Base-by-base conservation (phyloP, 257 asterid species). In the Salvia hispanica region DNA sequence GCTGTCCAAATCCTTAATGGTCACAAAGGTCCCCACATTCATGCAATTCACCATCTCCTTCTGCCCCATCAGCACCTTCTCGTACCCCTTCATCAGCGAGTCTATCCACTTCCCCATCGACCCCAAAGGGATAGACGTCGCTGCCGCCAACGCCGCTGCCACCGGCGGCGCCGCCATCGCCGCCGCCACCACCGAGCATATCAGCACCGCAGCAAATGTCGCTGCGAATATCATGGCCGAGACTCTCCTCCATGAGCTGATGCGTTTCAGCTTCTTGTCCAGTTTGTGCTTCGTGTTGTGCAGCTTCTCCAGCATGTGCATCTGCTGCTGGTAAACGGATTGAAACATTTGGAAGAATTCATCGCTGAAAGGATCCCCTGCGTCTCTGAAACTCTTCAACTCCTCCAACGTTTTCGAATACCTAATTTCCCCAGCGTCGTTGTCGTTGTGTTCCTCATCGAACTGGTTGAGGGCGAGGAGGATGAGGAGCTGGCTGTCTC, bases 151-250 rank as follows among this genome's bases (percentile, higher is more conserved):
- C 4, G 91, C 95, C 0, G 88, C 81, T 31, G 82, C 87, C 18
- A 84, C 85, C 0, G 95, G 91, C 2, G 95, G 95, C 1, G 89
- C 95, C 2, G 95, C 81, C 79, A 88, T 66, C 6, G 93, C 95
- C 2, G 95, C 93, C 9, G 90, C 93, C 80, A 88, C 89, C 61
- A 85, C 86, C 0, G 95, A 84, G 80, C 95, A 85, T 9, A 88
- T 82, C 67, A 88, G 48, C 6, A 83, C 91, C 0, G 89, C 82
- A 0, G 84, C 93, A 31, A 86, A 88, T 1, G 91, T 75, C 11
- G 85, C 78, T 0, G 82, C 90, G 33, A 86, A 84, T 3, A 85
- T 94, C 3, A 91, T 68, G 55, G 80, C 68, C 0, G 96, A 90
- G 3, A 92, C 81, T 53, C 88, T 92, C 74, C 96, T 80, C 96